phyloP scores from a whole-genome alignment of 106 monocot genomes.

The Allium fistulosum region DNA sequence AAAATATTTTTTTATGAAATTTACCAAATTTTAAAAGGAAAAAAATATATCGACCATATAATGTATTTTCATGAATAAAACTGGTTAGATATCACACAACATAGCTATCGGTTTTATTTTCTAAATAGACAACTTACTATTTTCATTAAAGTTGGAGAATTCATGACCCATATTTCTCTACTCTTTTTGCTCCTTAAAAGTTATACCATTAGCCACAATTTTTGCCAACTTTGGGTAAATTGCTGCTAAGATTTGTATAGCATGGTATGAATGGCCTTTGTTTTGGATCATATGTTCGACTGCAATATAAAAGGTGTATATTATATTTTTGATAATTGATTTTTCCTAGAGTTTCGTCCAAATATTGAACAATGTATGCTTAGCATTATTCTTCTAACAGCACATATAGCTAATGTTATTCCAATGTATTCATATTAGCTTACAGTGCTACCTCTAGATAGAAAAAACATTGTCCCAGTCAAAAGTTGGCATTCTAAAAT shows the following conservation, averaged over 20 bases:
- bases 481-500: constrained; percentile 75
- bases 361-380: constrained; percentile 1
- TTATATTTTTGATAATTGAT: constrained; percentile 57
- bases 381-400: constrained; percentile 1
- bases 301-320: constrained; percentile 67
- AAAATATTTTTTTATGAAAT: no score
- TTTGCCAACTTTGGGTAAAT: constrained; percentile 82
- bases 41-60: no score
- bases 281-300: constrained; percentile 66
- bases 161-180: constrained; percentile 69
- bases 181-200: constrained; percentile 77
- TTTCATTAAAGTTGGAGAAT: constrained; percentile 63
- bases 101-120: no score
- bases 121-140: constrained; percentile 38
- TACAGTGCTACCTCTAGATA: constrained; percentile 65
- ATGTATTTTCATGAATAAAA: no score
- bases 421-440: background rate
- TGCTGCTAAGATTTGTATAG: constrained; percentile 77
- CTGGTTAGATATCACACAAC: no score
- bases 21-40: no score
- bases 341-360: constrained; percentile 90
- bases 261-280: constrained; percentile 70
- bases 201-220: constrained; percentile 59
- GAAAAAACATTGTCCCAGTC: constrained; percentile 86
- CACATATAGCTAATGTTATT: background rate